Evolutionary conservation across 345 rosid species (phyloP).

Genomic region (Rubroshorea leprosula): DNA sequence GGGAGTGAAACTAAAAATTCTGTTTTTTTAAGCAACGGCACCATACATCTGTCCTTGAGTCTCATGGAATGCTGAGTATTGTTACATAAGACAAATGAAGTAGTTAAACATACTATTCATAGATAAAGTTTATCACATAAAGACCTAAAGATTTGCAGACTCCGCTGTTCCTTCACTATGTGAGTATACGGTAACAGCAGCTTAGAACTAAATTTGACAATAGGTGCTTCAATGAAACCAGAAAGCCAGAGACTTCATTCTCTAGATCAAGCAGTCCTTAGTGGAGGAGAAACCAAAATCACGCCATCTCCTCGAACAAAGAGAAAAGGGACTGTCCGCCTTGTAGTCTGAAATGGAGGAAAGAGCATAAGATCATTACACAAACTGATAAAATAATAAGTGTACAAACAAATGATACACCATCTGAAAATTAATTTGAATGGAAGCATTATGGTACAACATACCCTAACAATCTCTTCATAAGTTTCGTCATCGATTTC

Average conservation of each 20-base stretch:
- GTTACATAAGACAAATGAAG: no score
- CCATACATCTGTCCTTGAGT: no score
- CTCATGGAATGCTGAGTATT: no score
- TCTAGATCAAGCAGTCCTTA: conserved; percentile 63
- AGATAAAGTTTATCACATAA: background rate
- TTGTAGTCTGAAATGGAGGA: conserved; percentile 60
- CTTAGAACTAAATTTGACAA: background rate
- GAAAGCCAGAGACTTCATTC: conserved; percentile 11
- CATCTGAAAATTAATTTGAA: background rate
- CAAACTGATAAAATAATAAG: background rate
- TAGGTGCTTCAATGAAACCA: background rate
- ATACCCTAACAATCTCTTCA: conserved; percentile 98
- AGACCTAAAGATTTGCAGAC: background rate
- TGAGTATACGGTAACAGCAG: background rate
- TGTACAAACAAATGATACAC: background rate
- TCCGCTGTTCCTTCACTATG: conserved; percentile 1
- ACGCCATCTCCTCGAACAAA: conserved; percentile 99
- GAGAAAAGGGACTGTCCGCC: conserved; percentile 74
- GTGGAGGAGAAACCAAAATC: conserved; percentile 95
- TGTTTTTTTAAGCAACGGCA: no score
- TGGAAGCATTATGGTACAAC: conserved; percentile 6
- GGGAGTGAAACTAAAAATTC: no score
- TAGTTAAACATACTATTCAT: background rate
- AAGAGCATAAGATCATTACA: background rate
- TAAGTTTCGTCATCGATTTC: conserved; percentile 98